Evolutionary conservation across 2,329 filamentous ascomycete species (phyloP), one percentile per base, ranked within the genome.

Genomic region (Beauveria caledonica): DNA sequence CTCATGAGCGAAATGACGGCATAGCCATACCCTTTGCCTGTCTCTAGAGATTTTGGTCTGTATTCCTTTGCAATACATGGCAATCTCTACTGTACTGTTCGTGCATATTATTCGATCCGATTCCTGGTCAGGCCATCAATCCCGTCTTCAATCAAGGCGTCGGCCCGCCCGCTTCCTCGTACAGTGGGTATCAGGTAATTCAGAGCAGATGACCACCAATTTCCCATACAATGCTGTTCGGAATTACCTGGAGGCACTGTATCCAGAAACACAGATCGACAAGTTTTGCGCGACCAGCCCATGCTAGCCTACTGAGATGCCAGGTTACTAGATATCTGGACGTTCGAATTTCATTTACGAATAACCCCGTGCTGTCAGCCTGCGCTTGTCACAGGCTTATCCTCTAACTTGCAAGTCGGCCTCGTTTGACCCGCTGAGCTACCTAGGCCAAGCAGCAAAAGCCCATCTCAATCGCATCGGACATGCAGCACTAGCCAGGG

Each of bases 251-350:
- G n/a, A n/a, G n/a, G n/a, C n/a, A n/a, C n/a, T n/a, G n/a, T 56
- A 56, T 56, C 40, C 40, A 56, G 42, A 56, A 56, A 56, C 40
- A 45, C 27, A 9, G 42, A 56, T 56, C 53, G 53, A 46, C 53
- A 56, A 11, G 27, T 52, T 21, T 29, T n/a, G 3, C 53, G n/a
- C 53, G 13, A 36, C 40, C 52, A 9, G 19, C 17, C 11, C 23
- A 29, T 55, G 39, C 39, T 27, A 13, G 21, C 23, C 33, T 36
- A 7, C 25, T 27, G 6, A 27, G 25, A 36, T 33, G 29, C 29
- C 5, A 36, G 11, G 11, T 36, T 36, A 36, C 33, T 6, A 36
- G 33, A 10, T 36, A 13, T 0, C 1, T 15, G 3, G 33, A 13
- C 33, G 13, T 36, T 36, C 33, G 33, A 36, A 36, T 36, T 13